Evolutionary conservation across 331 rosid species (phyloP).

Genomic region (Quercus phellos): DNA sequence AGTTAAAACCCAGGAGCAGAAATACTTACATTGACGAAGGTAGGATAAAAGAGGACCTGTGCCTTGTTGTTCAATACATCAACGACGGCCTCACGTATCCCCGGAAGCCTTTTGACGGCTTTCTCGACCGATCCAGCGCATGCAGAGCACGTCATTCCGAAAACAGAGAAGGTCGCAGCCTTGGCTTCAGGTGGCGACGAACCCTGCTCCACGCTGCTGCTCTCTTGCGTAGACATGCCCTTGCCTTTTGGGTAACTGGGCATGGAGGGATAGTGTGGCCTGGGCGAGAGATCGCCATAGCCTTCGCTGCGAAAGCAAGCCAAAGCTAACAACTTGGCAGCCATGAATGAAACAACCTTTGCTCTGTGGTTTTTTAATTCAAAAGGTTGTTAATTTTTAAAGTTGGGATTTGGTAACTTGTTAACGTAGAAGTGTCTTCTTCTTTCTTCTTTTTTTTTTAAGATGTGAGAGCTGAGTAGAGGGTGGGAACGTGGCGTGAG

Average conservation of each 20-base stretch:
- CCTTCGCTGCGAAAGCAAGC: constrained; percentile 38
- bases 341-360: constrained; percentile 23
- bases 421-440: too few species aligned
- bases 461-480: too few species aligned
- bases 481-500: too few species aligned
- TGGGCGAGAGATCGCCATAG: constrained; percentile 28
- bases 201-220: neutral
- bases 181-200: constrained; percentile 18
- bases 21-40: constrained; percentile 47
- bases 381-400: too few species aligned
- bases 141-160: constrained; percentile 79
- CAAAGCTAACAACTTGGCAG: constrained; percentile 41
- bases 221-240: constrained; percentile 23
- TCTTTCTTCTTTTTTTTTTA: fast-evolving
- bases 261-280: constrained; percentile 83
- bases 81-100: constrained; percentile 66
- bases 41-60: constrained; percentile 50
- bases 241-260: constrained; percentile 61
- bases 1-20: neutral
- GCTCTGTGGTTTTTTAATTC: too few species aligned
- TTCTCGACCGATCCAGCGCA: constrained; percentile 88
- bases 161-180: constrained; percentile 51
- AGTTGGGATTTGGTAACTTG: too few species aligned
- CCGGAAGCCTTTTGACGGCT: constrained; percentile 68
- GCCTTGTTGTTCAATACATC: constrained; percentile 71